Evolutionary conservation across 306 rosid genomes (phyloP), one percentile per base, ranked within the genome.

Genomic region (Aeschynomene evenia): DNA sequence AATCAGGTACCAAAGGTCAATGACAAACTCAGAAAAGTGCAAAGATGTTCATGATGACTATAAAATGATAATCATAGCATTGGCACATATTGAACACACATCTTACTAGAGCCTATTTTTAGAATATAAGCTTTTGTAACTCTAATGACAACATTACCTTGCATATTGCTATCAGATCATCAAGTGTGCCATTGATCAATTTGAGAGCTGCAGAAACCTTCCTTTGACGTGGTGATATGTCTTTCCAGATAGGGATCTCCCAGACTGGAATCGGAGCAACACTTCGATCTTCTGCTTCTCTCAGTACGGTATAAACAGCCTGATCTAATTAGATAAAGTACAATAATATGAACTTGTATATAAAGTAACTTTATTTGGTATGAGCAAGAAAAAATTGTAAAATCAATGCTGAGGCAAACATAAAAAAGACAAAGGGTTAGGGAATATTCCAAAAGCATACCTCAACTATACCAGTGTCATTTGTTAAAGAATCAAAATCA

Each of bases 251-350:
- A 61, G 97, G 99, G 68, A 94, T 87, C 63, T 94, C 96, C 97
- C 99, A 94, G 14, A 89, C 9, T 19, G 99, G 99, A 79, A 94
- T 91, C 40, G 97, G 97, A 23, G 97, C 63, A 42, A 85, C 74
- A 70, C 99, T 94, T 20, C 99, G 95, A 80, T 85, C 92, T 84
- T 94, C 99, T 79, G 99, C 97, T 85, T 94, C 99, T 77, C 96
- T 84, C 78, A 94, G 81, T 29, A 94, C 91, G 58, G 92, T 88
- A 62, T 94, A 94, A 68, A 94, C 99, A 12, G 99, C 99, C 99
- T 94, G 86, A 80, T 58, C 86, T 63, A 76, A 79, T 81, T 76
- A 77, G 78, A 75, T 52, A 76, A 66, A 75, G 72, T 18, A 66
- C 31, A 76, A 55, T n/a, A 36, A 68, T 69, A 59, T 66, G 81